Conservation (phyloP, 75 land plant genomes). For the Pseudotsuga menziesii region DNA sequence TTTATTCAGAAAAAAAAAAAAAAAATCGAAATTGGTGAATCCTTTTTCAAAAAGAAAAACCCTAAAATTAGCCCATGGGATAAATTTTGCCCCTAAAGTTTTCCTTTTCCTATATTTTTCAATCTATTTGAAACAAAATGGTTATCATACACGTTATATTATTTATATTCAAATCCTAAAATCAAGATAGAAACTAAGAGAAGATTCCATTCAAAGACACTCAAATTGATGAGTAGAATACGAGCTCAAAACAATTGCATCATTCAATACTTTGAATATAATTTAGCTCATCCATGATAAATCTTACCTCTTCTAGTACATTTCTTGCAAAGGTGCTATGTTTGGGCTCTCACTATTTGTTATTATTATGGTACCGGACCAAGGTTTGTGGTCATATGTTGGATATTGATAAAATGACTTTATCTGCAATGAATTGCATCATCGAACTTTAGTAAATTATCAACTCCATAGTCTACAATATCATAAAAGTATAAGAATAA, state of each 20-base stretch:
- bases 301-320: slow-evolving; percentile 77
- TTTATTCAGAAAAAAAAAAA: too few species aligned
- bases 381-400: too few species aligned
- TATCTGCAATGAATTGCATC: slow-evolving; percentile 95
- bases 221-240: not conserved
- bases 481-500: not conserved
- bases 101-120: too few species aligned
- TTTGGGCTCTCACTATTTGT: too few species aligned
- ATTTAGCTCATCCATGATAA: not conserved
- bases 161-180: not conserved
- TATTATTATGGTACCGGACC: too few species aligned
- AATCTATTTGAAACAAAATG: not conserved
- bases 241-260: not conserved
- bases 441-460: slow-evolving; percentile 75
- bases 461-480: slow-evolving; percentile 70
- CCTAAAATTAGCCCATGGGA: too few species aligned
- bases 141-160: not conserved
- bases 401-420: too few species aligned
- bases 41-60: too few species aligned
- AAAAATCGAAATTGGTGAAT: too few species aligned
- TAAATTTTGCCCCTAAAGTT: too few species aligned
- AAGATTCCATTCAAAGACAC: not conserved
- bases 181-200: not conserved
- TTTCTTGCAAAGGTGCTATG: slow-evolving; percentile 88
- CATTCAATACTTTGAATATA: not conserved